Conservation (phyloP, 495 filamentous ascomycete genomes). For the Daldinia childiae region DNA sequence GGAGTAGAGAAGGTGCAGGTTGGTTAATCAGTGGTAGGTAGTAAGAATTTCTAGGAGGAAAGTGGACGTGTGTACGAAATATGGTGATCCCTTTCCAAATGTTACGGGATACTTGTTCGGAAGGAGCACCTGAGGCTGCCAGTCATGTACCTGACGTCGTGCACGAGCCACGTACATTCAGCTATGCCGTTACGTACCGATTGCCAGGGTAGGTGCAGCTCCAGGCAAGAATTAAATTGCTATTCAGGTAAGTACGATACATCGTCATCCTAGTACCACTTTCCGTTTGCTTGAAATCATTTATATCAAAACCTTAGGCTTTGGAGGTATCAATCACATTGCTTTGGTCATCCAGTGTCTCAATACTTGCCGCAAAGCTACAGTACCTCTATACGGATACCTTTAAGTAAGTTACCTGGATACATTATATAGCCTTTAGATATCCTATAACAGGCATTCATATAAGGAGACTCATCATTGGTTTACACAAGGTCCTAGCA, state of each 20-base stretch:
- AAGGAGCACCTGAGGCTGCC: slow-evolving; percentile 35
- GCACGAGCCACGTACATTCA: slow-evolving; percentile 27
- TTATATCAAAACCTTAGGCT: neutral
- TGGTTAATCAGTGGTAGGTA: slow-evolving; percentile 18
- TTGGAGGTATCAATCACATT: too few relatives aligned
- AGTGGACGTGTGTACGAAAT: slow-evolving; percentile 36
- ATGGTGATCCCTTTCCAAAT: slow-evolving; percentile 40
- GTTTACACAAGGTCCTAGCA: neutral
- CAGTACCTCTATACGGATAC: too few relatives aligned
- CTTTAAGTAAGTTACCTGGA: too few relatives aligned
- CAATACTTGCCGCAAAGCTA: neutral
- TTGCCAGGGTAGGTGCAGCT: neutral
- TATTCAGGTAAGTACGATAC: neutral
- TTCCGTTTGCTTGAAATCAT: neutral
- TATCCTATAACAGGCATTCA: neutral
- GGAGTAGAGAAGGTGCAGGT: slow-evolving; percentile 16
- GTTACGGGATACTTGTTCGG: slow-evolving; percentile 49
- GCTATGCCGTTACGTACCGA: slow-evolving; percentile 5
- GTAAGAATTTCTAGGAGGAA: slow-evolving; percentile 41
- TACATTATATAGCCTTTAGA: neutral
- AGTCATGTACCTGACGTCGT: slow-evolving; percentile 17
- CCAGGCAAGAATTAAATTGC: neutral
- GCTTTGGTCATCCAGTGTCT: neutral
- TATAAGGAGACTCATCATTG: neutral
- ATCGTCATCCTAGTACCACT: neutral